Evolutionary conservation across 192 early-diverging fungal species (phyloP), one percentile per base, ranked within the genome.

Genomic region (Gorgonomyces haynaldii): DNA sequence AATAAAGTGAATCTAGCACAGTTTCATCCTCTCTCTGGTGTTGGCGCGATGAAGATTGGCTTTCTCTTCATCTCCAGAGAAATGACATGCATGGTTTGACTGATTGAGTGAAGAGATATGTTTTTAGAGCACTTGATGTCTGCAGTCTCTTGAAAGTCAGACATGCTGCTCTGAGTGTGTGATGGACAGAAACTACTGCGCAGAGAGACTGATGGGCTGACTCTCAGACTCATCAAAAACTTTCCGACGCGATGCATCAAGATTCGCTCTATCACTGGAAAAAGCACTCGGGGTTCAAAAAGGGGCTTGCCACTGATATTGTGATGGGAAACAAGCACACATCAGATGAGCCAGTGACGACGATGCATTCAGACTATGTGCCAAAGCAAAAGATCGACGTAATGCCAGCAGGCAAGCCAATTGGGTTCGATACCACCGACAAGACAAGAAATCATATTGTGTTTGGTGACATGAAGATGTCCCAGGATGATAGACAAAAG

Each of bases 281-380:
- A 23, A 40, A 40, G 17, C 31, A 34, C 24, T 45, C 28, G 1
- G 25, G 32, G 6, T 60, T 46, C 41, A 55, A 42, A 41, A 57
- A 66, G 28, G 58, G 62, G 16, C 48, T 66, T 2, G 44, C 51
- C 16, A 61, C 65, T 8, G 70, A 66, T 37, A 73, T 73, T 59
- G 57, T 66, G 7, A 37, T 68, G 8, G 70, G 65, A 8, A 60
- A 67, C 37, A 22, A 30, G 28, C 24, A 46, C 23, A 31, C 23
- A n/a, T 34, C 29, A 17, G 40, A 42, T 19, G 49, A 67, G 31
- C 63, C 52, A 29, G 22, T 25, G 5, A 42, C 70, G 0, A 72
- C 70, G 0, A 59, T 67, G 59, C 24, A 42, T 6, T 15, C 41
- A 3, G 55, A 67, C 34, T 72, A 41, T 30, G 28, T 23, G 4